Evolutionary conservation across 2,329 filamentous ascomycete genomes (phyloP).

Genomic region (Phialophora chinensis): DNA sequence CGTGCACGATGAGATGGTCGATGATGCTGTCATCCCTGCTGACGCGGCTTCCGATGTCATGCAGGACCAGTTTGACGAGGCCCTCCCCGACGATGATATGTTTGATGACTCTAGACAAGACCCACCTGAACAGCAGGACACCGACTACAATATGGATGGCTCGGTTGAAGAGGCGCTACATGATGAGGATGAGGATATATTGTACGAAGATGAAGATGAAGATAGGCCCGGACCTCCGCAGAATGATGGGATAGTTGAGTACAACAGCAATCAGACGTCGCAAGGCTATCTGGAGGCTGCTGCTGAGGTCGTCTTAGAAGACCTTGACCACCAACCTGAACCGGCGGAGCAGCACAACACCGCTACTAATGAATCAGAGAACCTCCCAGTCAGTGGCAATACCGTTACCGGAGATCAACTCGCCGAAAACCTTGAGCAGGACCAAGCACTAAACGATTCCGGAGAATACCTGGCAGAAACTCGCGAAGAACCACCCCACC

Average conservation of each 20-base stretch:
- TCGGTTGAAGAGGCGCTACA: constrained; percentile 24
- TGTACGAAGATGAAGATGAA: constrained; percentile 37
- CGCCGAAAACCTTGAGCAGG: constrained; percentile 8
- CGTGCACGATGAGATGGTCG: constrained; percentile 37
- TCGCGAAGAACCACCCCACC: background rate
- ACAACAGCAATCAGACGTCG: constrained; percentile 13
- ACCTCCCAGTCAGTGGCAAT: background rate
- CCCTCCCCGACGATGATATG: constrained; percentile 49
- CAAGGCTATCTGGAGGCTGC: constrained; percentile 15
- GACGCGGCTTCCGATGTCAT: constrained; percentile 37
- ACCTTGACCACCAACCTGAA: constrained; percentile 19
- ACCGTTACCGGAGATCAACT: constrained; percentile 11
- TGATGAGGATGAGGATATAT: constrained; percentile 38
- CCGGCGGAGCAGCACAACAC: constrained; percentile 3
- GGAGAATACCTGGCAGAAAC: background rate
- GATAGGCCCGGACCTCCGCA: constrained; percentile 3
- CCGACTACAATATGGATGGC: constrained; percentile 34
- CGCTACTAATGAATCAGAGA: constrained; percentile 18
- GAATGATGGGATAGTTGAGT: constrained; percentile 16
- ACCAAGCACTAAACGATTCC: background rate
- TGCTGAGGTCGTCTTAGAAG: constrained; percentile 24
- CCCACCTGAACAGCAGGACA: constrained; percentile 11
- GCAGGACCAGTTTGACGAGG: constrained; percentile 45
- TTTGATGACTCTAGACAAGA: constrained; percentile 42
- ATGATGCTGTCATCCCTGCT: constrained; percentile 41